Percentiles rank a stretch among this genome's conserved stretches.
These are phyloP conservation scores for Aspergillus bertholletiae DNA, from an alignment of 495 filamentous ascomycete genomes.

Conservation along the genomic window DNA sequence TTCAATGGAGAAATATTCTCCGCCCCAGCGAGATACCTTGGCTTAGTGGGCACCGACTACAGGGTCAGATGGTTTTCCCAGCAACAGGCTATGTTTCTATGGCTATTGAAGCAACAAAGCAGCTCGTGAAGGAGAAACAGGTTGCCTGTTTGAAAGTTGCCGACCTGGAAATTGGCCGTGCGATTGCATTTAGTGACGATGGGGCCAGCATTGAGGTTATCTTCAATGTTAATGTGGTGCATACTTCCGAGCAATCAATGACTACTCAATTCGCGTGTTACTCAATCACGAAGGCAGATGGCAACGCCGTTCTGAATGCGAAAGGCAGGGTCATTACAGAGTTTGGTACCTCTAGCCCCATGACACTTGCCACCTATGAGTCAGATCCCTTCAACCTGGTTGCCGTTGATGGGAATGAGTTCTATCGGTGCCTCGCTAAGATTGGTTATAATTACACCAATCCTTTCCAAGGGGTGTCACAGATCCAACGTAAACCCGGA, in stretches of 20 bases:
- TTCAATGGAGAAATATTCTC: constrained; percentile 46
- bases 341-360: too few species aligned
- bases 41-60: constrained; percentile 42
- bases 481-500: background rate
- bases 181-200: constrained; percentile 18
- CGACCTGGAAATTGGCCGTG: constrained; percentile 16
- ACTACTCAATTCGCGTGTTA: constrained; percentile 9
- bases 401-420: background rate
- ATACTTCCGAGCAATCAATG: constrained; percentile 22
- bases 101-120: constrained; percentile 38
- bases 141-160: background rate
- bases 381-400: background rate
- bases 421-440: background rate
- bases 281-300: background rate
- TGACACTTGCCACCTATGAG: background rate
- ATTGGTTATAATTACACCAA: background rate
- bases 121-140: constrained; percentile 23
- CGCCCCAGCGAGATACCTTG: constrained; percentile 38
- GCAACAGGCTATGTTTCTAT: constrained; percentile 44
- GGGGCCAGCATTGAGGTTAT: background rate
- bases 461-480: background rate
- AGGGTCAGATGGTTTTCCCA: constrained; percentile 39
- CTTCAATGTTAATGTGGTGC: constrained; percentile 34
- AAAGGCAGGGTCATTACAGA: background rate
- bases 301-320: background rate